Percentiles rank a stretch among this genome's conserved stretches.
These are phyloP conservation scores for Fusarium annulatum DNA, from an alignment of 2,329 filamentous ascomycete species.

Conservation along the genomic window DNA sequence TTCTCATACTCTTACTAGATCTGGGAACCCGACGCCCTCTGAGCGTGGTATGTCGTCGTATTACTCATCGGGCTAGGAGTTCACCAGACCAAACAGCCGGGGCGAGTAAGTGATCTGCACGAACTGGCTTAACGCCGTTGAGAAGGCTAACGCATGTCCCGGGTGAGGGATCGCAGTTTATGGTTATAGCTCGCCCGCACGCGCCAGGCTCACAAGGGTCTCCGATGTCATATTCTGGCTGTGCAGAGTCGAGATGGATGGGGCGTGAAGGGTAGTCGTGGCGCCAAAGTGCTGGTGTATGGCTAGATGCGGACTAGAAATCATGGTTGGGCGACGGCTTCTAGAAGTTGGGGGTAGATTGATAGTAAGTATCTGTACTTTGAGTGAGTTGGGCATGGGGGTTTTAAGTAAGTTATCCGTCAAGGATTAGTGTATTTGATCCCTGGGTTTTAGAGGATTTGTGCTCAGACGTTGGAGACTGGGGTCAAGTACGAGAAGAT, in stretches of 20 bases:
- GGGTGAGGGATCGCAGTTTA: conserved; percentile 5
- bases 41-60: neutral
- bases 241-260: neutral
- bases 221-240: neutral
- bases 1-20: conserved; percentile 27
- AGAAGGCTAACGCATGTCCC: conserved; percentile 15
- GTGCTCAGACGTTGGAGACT: neutral
- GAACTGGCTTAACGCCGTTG: conserved; percentile 19
- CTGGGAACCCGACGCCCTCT: conserved; percentile 5
- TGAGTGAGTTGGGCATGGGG: neutral
- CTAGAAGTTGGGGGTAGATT: conserved; percentile 24
- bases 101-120: conserved; percentile 13
- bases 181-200: neutral
- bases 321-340: conserved; percentile 1
- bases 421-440: neutral
- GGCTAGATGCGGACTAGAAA: conserved; percentile 13
- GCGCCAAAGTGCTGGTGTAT: neutral
- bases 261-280: conserved; percentile 19
- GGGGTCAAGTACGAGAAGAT: neutral
- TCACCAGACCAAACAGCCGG: neutral
- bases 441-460: neutral
- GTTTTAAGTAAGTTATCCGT: conserved; percentile 29
- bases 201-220: neutral
- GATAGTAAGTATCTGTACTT: conserved; percentile 31
- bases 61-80: conserved; percentile 24